phyloP scores from a whole-genome alignment of 768 basidiomycete species.

The Russula brevipes region DNA sequence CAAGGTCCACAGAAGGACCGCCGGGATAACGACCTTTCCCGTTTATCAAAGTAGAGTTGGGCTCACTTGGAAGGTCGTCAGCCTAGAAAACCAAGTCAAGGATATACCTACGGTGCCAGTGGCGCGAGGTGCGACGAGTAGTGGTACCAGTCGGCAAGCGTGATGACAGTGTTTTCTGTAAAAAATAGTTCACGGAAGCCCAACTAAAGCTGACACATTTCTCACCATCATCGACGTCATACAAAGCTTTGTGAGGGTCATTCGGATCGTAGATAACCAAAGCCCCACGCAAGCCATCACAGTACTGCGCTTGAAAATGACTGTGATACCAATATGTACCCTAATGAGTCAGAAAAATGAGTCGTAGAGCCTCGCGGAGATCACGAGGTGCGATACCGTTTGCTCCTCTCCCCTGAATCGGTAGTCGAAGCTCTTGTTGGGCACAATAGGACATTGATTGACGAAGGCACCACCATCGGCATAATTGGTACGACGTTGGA shows the following conservation, averaged over 20 bases:
- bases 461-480: conserved; percentile 41
- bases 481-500: conserved; percentile 38
- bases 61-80: conserved; percentile 2
- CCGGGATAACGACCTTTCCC: conserved; percentile 42
- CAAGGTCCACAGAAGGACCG: conserved; percentile 38
- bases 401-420: neutral
- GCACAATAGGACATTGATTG: conserved; percentile 44
- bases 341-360: neutral
- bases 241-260: conserved; percentile 28
- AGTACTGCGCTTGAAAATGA: conserved; percentile 37
- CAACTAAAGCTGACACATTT: neutral
- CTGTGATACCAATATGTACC: conserved; percentile 36
- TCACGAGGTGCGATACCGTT: conserved; percentile 39
- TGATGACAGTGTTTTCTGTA: conserved; percentile 28
- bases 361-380: conserved; percentile 38
- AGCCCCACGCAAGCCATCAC: conserved; percentile 32
- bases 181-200: neutral
- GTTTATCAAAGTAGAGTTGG: conserved; percentile 48
- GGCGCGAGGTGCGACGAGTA: neutral
- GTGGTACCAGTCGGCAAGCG: conserved; percentile 29
- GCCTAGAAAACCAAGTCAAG: neutral
- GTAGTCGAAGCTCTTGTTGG: conserved; percentile 32
- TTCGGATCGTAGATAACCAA: conserved; percentile 30
- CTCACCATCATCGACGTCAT: conserved; percentile 31
- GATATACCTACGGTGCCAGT: neutral